Evolutionary conservation across 805 yeast genomes (phyloP).

Genomic region (Isabelozyma pseudorhagii): DNA sequence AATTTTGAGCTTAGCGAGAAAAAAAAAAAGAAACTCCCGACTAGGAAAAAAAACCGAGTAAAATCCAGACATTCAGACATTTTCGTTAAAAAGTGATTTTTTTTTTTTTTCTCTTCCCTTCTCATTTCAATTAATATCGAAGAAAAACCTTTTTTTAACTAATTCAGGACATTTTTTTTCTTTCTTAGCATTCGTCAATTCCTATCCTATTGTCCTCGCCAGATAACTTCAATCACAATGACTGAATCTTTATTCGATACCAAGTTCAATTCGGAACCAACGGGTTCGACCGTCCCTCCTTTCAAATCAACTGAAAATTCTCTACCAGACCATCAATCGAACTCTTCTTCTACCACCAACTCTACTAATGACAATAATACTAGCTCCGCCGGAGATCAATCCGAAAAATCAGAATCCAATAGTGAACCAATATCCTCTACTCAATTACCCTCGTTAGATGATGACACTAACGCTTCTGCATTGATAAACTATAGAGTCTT

Average conservation of each 20-base stretch:
- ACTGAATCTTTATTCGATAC: slow-evolving; percentile 35
- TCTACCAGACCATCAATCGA: not conserved
- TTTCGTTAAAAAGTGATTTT: no score
- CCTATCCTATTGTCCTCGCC: not conserved
- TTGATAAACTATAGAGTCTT: slow-evolving; percentile 50
- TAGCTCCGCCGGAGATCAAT: not conserved
- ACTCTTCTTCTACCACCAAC: not conserved
- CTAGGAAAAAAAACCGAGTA: not conserved
- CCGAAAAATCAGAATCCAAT: not conserved
- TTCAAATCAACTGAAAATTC: not conserved
- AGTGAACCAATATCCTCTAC: slow-evolving; percentile 9
- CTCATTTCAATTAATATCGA: not conserved
- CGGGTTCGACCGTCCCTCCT: slow-evolving; percentile 3
- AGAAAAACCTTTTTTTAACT: not conserved
- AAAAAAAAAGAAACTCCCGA: no score
- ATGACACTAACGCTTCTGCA: slow-evolving; percentile 24
- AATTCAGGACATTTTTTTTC: not conserved
- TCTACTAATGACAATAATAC: not conserved
- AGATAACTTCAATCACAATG: slow-evolving; percentile 9
- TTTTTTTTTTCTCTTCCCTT: not conserved
- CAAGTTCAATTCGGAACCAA: slow-evolving; percentile 19
- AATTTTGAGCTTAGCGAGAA: no score
- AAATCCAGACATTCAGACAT: not conserved
- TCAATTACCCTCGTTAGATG: slow-evolving; percentile 25
- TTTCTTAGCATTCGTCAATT: not conserved